Conservation (phyloP, 768 basidiomycete species). For the Suillus alpinus region DNA sequence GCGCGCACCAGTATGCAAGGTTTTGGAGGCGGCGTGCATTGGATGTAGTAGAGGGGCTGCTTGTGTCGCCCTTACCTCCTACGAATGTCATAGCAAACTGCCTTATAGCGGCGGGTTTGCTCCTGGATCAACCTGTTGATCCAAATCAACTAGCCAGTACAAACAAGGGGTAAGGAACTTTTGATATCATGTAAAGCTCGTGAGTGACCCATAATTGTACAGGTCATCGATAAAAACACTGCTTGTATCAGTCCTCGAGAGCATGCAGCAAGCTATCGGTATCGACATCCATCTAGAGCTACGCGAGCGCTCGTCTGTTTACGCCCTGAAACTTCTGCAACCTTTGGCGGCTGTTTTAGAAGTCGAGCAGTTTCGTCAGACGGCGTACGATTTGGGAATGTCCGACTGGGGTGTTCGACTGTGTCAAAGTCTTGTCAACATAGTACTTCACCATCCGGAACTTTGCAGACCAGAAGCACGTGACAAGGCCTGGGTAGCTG, state of each 20-base stretch:
- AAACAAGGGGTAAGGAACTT: conserved; percentile 6
- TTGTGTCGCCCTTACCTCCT: conserved; percentile 2
- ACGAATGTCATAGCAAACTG: conserved; percentile 7
- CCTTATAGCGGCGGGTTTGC: conserved; percentile 6
- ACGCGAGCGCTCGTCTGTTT: conserved; percentile 3
- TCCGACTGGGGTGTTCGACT: conserved; percentile 4
- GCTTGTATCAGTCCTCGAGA: conserved; percentile 3
- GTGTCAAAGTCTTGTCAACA: conserved; percentile 1
- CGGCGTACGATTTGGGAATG: conserved; percentile 1
- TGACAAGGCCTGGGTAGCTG: neutral
- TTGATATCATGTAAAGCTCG: neutral
- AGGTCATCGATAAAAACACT: neutral
- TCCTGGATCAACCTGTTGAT: conserved; percentile 5
- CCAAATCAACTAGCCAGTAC: conserved; percentile 2
- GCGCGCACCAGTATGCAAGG: neutral
- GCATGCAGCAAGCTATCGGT: conserved; percentile 3
- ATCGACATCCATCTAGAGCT: neutral
- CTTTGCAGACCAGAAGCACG: neutral
- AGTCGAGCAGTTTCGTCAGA: conserved; percentile 7
- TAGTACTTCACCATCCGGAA: neutral
- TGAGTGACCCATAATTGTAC: neutral
- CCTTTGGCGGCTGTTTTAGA: conserved; percentile 1
- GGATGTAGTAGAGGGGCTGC: conserved; percentile 3
- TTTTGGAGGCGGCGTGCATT: conserved; percentile 5
- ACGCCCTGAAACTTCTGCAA: conserved; percentile 4